Percentiles rank a stretch among this genome's conserved stretches.
These are phyloP conservation scores for Blastocystis sp. DNA, from an alignment of 352 stramenopile genomes.

Conservation along the genomic window DNA sequence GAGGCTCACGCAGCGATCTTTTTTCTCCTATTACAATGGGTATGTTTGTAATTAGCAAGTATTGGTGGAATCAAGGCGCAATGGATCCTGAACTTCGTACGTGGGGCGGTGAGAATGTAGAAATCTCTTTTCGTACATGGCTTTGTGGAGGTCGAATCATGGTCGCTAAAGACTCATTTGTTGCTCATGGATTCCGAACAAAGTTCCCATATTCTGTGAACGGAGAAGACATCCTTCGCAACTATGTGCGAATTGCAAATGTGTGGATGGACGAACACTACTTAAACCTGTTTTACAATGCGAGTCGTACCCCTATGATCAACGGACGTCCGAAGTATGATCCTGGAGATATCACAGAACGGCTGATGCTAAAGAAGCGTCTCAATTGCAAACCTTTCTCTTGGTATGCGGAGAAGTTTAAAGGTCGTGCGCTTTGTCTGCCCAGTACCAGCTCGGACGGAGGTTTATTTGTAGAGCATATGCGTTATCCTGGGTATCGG, in stretches of 20 bases:
- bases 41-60: constrained; percentile 48
- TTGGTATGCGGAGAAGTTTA: constrained; percentile 48
- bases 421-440: constrained; percentile 7
- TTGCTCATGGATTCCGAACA: constrained; percentile 45
- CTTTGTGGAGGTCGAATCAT: constrained; percentile 44
- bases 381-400: constrained; percentile 45
- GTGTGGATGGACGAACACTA: constrained; percentile 33
- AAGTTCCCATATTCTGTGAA: constrained; percentile 59
- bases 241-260: constrained; percentile 58
- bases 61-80: constrained; percentile 39
- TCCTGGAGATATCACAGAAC: constrained; percentile 12
- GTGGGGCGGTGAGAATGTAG: constrained; percentile 56
- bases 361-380: constrained; percentile 17
- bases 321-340: background rate
- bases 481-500: background rate
- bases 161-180: constrained; percentile 29
- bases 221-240: background rate
- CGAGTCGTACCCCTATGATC: background rate
- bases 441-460: background rate
- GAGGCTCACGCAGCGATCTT: background rate
- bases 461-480: background rate
- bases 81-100: constrained; percentile 38
- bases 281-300: constrained; percentile 36
- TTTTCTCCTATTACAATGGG: constrained; percentile 53
- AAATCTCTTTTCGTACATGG: constrained; percentile 43